phyloP scores from a whole-genome alignment of 1,284 basidiomycete species.

The Marasmius tenuissimus region DNA sequence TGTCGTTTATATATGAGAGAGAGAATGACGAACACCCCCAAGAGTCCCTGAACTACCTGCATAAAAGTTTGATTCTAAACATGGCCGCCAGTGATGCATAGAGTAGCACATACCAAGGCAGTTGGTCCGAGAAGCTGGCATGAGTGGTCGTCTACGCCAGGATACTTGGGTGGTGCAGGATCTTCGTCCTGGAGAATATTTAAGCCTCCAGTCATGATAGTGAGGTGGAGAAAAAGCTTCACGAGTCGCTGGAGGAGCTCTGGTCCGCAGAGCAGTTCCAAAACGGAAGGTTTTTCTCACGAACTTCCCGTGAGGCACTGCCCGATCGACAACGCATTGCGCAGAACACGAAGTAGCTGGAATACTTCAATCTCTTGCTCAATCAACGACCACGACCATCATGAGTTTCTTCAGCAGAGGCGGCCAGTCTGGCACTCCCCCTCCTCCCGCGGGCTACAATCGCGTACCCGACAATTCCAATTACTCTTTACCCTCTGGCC shows the following conservation, averaged over 20 bases:
- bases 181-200: background rate
- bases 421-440: constrained; percentile 35
- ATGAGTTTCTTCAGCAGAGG: constrained; percentile 55
- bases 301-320: background rate
- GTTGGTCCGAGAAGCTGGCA: constrained; percentile 69
- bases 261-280: background rate
- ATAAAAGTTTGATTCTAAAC: constrained; percentile 15
- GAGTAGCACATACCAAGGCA: constrained; percentile 50
- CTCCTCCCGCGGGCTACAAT: constrained; percentile 44
- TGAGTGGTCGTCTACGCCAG: constrained; percentile 57
- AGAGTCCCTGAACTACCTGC: constrained; percentile 78
- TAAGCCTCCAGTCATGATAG: background rate
- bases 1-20: constrained; percentile 90
- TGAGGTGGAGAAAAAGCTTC: background rate
- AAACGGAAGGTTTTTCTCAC: background rate
- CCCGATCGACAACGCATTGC: background rate
- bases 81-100: constrained; percentile 8
- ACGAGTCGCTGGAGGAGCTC: background rate
- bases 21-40: constrained; percentile 86
- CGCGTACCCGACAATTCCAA: constrained; percentile 43
- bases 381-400: background rate
- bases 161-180: constrained; percentile 27
- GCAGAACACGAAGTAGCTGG: background rate
- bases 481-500: constrained; percentile 25
- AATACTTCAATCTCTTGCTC: background rate